Percentiles rank a stretch among this genome's conserved stretches.
phyloP scores from a whole-genome alignment of 768 basidiomycete genomes.

The Basidioascus undulatus region DNA sequence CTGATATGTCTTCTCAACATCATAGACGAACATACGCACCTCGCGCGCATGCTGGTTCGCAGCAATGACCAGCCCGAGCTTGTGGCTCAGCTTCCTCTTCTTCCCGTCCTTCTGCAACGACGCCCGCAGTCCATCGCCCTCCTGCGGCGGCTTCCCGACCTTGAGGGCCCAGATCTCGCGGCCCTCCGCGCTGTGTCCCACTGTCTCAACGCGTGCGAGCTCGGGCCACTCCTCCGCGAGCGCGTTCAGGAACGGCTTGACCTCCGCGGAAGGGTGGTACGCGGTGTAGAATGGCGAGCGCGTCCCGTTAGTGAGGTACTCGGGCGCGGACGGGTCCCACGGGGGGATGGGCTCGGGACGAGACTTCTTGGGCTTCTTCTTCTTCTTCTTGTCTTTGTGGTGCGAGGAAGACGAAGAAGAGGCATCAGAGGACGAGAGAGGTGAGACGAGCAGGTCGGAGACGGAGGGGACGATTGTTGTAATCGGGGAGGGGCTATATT shows the following conservation, averaged over 20 bases:
- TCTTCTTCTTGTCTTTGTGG: too few species aligned
- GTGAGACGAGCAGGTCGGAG: too few species aligned
- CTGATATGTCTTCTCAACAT: conserved; percentile 2
- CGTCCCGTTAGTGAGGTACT: too few species aligned
- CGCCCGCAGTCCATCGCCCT: conserved; percentile 6
- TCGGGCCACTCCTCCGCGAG: conserved; percentile 27
- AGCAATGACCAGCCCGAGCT: conserved; percentile 38
- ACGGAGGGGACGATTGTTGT: too few species aligned
- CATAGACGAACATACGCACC: conserved; percentile 21
- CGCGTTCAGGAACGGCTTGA: conserved; percentile 29
- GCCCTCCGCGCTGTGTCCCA: conserved; percentile 37
- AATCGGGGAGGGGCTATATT: too few species aligned
- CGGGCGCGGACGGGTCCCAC: too few species aligned
- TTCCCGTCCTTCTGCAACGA: conserved; percentile 8
- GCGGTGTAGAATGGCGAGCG: too few species aligned
- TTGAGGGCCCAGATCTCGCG: conserved; percentile 33
- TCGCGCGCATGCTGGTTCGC: conserved; percentile 57
- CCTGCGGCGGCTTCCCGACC: conserved; percentile 20
- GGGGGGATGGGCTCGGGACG: too few species aligned
- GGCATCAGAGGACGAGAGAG: too few species aligned
- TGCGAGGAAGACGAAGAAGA: too few species aligned
- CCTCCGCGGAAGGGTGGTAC: conserved; percentile 35
- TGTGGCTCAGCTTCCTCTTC: conserved; percentile 13
- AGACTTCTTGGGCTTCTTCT: too few species aligned
- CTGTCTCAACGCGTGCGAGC: conserved; percentile 22